Conservation (phyloP, 495 filamentous ascomycete species). For the Penicillium robsamsonii region DNA sequence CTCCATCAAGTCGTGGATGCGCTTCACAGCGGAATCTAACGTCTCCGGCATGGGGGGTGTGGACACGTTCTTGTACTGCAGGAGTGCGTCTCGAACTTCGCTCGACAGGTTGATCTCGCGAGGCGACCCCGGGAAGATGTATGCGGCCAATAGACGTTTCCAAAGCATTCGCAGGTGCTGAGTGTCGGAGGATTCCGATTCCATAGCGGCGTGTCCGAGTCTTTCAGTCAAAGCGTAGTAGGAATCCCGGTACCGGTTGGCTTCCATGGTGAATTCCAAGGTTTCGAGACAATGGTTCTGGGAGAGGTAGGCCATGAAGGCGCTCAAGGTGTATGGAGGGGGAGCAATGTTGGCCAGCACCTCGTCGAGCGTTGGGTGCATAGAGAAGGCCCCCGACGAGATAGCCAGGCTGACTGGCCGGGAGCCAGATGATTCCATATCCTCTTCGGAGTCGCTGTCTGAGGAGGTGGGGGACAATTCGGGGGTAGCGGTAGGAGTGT, state of each 20-base stretch:
- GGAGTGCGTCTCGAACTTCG: constrained; percentile 75
- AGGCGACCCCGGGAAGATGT: constrained; percentile 63
- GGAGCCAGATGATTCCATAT: constrained; percentile 50
- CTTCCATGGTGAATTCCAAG: constrained; percentile 95
- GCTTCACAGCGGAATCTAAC: constrained; percentile 84
- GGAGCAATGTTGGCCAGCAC: constrained; percentile 85
- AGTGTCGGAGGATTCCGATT: constrained; percentile 53
- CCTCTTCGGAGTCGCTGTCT: constrained; percentile 58
- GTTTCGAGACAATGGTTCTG: constrained; percentile 98
- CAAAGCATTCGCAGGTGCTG: constrained; percentile 74
- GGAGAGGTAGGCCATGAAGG: constrained; percentile 96
- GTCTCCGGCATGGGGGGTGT: constrained; percentile 72
- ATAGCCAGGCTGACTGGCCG: constrained; percentile 63
- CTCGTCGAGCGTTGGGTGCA: constrained; percentile 79
- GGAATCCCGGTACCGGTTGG: constrained; percentile 80
- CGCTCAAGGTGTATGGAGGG: constrained; percentile 86
- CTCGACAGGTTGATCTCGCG: constrained; percentile 92
- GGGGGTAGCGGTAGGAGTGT: constrained; percentile 40
- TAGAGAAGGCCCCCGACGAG: constrained; percentile 62
- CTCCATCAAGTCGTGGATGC: constrained; percentile 95
- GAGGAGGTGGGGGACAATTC: constrained; percentile 46
- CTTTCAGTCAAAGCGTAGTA: constrained; percentile 57
- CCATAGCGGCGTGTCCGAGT: constrained; percentile 40
- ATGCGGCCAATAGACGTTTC: constrained; percentile 56
- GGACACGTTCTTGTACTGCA: constrained; percentile 59